Evolutionary conservation across 495 filamentous ascomycete genomes (phyloP), one percentile per base, ranked within the genome.

Genomic region (Aspergillus biplanus): DNA sequence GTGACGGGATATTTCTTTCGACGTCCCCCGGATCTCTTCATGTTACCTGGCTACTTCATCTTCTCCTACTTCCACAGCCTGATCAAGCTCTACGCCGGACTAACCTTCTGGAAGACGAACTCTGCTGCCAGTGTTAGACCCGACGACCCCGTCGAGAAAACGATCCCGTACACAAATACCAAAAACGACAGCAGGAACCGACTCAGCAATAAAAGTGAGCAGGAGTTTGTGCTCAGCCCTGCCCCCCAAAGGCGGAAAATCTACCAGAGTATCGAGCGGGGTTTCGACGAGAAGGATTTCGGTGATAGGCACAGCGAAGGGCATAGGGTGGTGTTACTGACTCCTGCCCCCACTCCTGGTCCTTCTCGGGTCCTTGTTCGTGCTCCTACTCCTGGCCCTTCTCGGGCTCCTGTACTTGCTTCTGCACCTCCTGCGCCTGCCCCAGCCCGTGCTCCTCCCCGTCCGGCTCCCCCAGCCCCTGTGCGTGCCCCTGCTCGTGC

Each of bases 1-100:
- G 70, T 87, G n/a, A 70, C 83, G 21, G 78, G 81, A 3, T 82
- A 89, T 66, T 87, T 85, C 70, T 72, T 76, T 64, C 77, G 81
- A 32, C 75, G 90, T 62, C 86, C 86, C 5, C 68, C 67, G 31
- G 86, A 90, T 67, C 67, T 88, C 12, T 34, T 74, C 18, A 82
- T 85, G 66, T 71, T 90, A 27, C 85, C 82, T 2, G 73, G 81
- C 1, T 82, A 82, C 49, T 75, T 88, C 42, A 31, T 75, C 12
- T 90, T 89, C 69, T 83, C 78, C 13, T 90, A 88, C 70, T 78
- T 84, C 59, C 88, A 90, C 65, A 77, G 78, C 42, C 64, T 86
- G 42, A 83, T 90, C 73, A 90, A 89, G 74, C 56, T 87, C n/a
- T 85, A 83, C 66, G 85, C 86, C 1, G 67, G 86, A 54, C 65